Conservation (phyloP, 441 rosid species). For the Raphanus hybrid region DNA sequence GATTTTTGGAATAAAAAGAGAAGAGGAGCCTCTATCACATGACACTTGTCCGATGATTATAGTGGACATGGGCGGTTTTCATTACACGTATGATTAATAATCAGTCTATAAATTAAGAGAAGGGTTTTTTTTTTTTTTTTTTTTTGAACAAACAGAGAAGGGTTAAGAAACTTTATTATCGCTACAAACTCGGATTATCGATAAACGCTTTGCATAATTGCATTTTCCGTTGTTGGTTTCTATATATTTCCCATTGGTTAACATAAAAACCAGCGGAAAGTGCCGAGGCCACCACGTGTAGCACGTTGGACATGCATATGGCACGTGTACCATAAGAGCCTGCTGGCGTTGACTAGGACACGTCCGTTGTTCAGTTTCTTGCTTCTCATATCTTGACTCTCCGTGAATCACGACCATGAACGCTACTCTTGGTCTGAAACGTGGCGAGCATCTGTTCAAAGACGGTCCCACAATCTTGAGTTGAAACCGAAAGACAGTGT, state of each 20-base stretch:
- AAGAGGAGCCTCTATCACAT: neutral
- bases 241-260: slow-evolving; percentile 6
- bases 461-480: neutral
- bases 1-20: slow-evolving; percentile 20
- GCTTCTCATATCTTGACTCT: slow-evolving; percentile 6
- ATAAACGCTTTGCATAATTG: slow-evolving; percentile 20
- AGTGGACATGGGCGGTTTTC: slow-evolving; percentile 34
- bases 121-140: no score
- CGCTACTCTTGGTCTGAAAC: neutral
- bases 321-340: slow-evolving; percentile 32
- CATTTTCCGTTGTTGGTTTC: slow-evolving; percentile 16
- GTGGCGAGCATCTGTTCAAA: neutral
- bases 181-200: slow-evolving; percentile 47
- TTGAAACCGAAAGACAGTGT: slow-evolving; percentile 5
- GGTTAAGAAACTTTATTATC: slow-evolving; percentile 29
- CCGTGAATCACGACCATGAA: slow-evolving; percentile 34
- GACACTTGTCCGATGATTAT: slow-evolving; percentile 53
- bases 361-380: slow-evolving; percentile 21
- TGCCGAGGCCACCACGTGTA: slow-evolving; percentile 29
- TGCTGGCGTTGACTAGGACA: slow-evolving; percentile 40
- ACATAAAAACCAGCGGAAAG: slow-evolving; percentile 37
- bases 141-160: no score
- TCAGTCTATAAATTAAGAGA: slow-evolving; percentile 10
- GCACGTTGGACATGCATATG: slow-evolving; percentile 5
- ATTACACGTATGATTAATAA: slow-evolving; percentile 44